Evolutionary conservation across 2,329 filamentous ascomycete species (phyloP), one percentile per base, ranked within the genome.

Genomic region (Dothistroma pini): DNA sequence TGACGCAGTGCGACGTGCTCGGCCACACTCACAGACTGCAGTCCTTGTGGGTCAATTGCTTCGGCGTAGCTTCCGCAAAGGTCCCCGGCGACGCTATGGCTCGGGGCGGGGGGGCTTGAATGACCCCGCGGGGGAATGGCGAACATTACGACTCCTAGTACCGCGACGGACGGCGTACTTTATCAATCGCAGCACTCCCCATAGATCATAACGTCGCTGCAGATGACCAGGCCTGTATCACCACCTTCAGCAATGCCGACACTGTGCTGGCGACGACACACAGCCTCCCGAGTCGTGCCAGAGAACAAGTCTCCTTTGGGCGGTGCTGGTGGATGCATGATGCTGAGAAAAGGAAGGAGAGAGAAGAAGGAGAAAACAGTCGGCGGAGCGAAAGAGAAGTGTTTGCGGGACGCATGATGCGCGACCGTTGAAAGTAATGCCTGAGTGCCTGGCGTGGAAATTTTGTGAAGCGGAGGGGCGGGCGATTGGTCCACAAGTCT

Each of bases 1-100:
- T 50, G 48, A 50, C 48, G n/a, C 48, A 50, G 48, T 25, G 48
- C 48, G 48, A 50, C 48, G 48, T 50, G 25, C 48, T 50, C 48
- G 48, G 48, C 48, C 11, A 22, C n/a, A 50, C 48, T 22, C 19
- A 25, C 48, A n/a, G n/a, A 16, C 8, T 31, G 21, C 48, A 50
- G 48, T 22, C 12, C 11, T 31, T 50, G 48, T 31, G 48, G 21
- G 48, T 41, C 38, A 16, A 41, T 41, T 16, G 38, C 38, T 41
- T 16, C 2, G 5, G 38, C 38, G 38, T n/a, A 41, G 38, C 38
- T 41, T 41, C 38, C 38, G 38, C 38, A 41, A 41, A n/a, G 1
- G 14, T 41, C 38, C 38, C 38, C 38, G n/a, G 38, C 38, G n/a
- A n/a, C 38, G 38, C 6, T 41, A 41, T 41, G 38, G 38, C 38